phyloP scores from a whole-genome alignment of 2,329 filamentous ascomycete genomes.

The Hypocreales sp. region DNA sequence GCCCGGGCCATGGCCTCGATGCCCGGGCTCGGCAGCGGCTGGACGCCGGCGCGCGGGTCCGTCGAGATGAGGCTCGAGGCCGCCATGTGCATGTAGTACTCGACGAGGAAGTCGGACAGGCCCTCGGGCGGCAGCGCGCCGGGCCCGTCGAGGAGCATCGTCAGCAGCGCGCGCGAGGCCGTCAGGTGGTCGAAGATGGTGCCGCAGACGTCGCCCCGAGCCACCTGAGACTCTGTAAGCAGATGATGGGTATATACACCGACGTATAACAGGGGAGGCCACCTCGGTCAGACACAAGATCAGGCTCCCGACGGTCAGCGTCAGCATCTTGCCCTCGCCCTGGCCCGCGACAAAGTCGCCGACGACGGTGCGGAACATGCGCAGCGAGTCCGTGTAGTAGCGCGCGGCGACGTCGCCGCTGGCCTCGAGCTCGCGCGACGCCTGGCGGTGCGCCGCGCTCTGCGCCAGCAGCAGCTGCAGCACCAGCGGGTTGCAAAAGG shows the following conservation, averaged over 20 bases:
- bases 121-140: constrained; percentile 17
- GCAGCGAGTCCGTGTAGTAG: constrained; percentile 20
- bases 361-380: constrained; percentile 19
- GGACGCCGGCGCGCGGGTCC: constrained; percentile 12
- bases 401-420: constrained; percentile 16
- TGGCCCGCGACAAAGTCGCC: constrained; percentile 17
- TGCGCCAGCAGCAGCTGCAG: constrained; percentile 30
- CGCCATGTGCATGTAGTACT: constrained; percentile 31
- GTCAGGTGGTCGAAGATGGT: constrained; percentile 29
- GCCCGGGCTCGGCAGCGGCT: constrained; percentile 14
- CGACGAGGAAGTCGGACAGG: constrained; percentile 27
- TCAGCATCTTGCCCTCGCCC: constrained; percentile 18
- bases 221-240: constrained; percentile 11
- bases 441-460: constrained; percentile 22
- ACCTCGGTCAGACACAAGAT: constrained; percentile 32
- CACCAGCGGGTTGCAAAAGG: constrained; percentile 27
- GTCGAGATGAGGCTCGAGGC: constrained; percentile 31
- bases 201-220: constrained; percentile 27
- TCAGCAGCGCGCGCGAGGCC: constrained; percentile 25
- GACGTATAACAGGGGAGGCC: too few relatives aligned
- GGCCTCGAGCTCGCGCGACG: constrained; percentile 11
- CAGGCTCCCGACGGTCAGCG: constrained; percentile 26
- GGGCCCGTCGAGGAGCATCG: constrained; percentile 17
- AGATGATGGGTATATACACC: too few relatives aligned
- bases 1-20: constrained; percentile 14